phyloP scores from a whole-genome alignment of 2,329 filamentous ascomycete species.

The Plenodomus tracheiphilus region DNA sequence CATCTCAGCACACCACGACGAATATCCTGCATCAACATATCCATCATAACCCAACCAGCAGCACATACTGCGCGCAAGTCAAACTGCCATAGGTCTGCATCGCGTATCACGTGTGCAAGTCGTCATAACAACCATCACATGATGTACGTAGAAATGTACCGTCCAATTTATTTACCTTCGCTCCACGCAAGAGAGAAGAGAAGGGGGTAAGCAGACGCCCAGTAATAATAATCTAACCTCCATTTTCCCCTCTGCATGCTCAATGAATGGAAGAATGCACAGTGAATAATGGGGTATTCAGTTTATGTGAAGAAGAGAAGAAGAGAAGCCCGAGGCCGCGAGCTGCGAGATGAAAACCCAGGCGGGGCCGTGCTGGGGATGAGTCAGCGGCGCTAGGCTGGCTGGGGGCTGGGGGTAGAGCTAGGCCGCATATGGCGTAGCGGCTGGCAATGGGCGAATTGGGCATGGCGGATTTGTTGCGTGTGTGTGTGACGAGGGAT shows the following conservation, averaged over 20 bases:
- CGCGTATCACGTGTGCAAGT: too few species aligned
- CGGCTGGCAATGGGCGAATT: constrained; percentile 13
- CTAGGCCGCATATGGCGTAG: background rate
- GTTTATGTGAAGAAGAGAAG: constrained; percentile 41
- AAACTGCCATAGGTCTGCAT: too few species aligned
- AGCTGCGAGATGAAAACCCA: constrained; percentile 19
- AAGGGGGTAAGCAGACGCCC: constrained; percentile 62
- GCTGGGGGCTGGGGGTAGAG: constrained; percentile 4
- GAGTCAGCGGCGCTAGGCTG: constrained; percentile 28
- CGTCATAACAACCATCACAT: too few species aligned
- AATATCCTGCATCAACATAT: too few species aligned
- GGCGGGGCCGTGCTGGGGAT: constrained; percentile 17
- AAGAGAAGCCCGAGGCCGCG: constrained; percentile 29
- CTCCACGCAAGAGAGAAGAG: constrained; percentile 51
- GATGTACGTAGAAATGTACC: too few species aligned
- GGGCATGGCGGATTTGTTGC: constrained; percentile 15
- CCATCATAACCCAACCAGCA: too few species aligned
- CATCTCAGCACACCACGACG: too few species aligned
- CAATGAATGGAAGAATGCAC: constrained; percentile 62
- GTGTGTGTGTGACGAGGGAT: constrained; percentile 9
- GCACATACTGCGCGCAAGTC: too few species aligned
- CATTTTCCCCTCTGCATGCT: constrained; percentile 69
- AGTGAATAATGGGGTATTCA: constrained; percentile 64
- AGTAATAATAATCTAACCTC: constrained; percentile 56
- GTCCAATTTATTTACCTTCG: constrained; percentile 53